phyloP scores from a whole-genome alignment of 2,329 filamentous ascomycete genomes.

The Nothophoma quercina region DNA sequence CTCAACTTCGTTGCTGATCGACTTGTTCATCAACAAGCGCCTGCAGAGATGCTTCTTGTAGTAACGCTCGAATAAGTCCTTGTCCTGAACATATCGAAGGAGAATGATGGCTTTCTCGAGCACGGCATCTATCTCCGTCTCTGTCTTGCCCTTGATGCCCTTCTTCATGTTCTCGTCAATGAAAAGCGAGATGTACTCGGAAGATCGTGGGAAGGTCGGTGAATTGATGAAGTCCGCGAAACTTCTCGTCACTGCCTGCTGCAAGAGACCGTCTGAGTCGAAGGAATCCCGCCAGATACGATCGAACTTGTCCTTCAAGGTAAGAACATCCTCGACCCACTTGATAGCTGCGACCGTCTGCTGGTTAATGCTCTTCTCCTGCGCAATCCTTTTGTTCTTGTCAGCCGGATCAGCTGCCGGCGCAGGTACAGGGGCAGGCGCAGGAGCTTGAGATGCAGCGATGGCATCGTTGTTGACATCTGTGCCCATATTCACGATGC shows the following conservation, averaged over 20 bases:
- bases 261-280: slow-evolving; percentile 74
- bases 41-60: slow-evolving; percentile 97
- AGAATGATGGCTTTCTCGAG: slow-evolving; percentile 90
- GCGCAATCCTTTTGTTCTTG: slow-evolving; percentile 53
- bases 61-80: slow-evolving; percentile 94
- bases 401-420: slow-evolving; percentile 58
- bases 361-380: slow-evolving; percentile 68
- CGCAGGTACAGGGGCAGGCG: slow-evolving; percentile 38
- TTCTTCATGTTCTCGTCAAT: slow-evolving; percentile 97
- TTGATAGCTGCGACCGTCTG: slow-evolving; percentile 87
- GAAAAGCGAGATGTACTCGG: slow-evolving; percentile 94
- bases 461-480: slow-evolving; percentile 78
- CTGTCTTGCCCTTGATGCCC: slow-evolving; percentile 90
- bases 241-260: slow-evolving; percentile 83
- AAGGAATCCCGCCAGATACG: slow-evolving; percentile 78
- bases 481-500: slow-evolving; percentile 79
- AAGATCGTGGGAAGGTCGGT: slow-evolving; percentile 72
- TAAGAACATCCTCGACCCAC: slow-evolving; percentile 92
- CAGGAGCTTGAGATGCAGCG: slow-evolving; percentile 64
- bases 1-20: slow-evolving; percentile 89
- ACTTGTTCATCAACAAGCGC: slow-evolving; percentile 85
- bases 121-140: slow-evolving; percentile 81
- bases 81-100: slow-evolving; percentile 86
- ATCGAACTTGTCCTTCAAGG: slow-evolving; percentile 90
- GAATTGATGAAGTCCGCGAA: slow-evolving; percentile 93